phyloP scores from a whole-genome alignment of 768 basidiomycete genomes.

The Boletus edulis region DNA sequence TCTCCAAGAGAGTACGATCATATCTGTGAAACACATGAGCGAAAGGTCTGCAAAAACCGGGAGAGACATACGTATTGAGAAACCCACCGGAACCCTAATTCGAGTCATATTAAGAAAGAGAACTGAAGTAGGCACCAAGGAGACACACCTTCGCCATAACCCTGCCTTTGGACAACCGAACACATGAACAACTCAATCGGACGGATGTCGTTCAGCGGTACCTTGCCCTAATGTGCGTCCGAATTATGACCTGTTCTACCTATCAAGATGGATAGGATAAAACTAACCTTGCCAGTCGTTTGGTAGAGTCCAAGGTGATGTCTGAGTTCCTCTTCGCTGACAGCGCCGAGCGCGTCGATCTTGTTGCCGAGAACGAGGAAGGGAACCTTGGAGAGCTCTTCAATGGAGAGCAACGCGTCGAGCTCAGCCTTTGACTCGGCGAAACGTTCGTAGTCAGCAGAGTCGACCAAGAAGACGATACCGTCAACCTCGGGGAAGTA shows the following conservation, averaged over 20 bases:
- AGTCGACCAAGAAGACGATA: constrained; percentile 97
- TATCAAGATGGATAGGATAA: neutral
- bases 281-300: constrained; percentile 94
- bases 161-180: constrained; percentile 98
- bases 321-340: constrained; percentile 95
- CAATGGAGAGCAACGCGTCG: constrained; percentile 92
- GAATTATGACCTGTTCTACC: constrained; percentile 3
- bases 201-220: constrained; percentile 92
- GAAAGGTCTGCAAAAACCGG: neutral
- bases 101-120: constrained; percentile 3
- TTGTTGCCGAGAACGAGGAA: constrained; percentile 99
- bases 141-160: constrained; percentile 87
- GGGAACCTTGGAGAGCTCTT: constrained; percentile 92
- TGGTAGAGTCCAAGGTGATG: constrained; percentile 95
- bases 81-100: constrained; percentile 86
- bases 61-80: constrained; percentile 84
- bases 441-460: constrained; percentile 95
- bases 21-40: constrained; percentile 23
- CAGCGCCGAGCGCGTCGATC: constrained; percentile 97
- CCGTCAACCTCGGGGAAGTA: constrained; percentile 99
- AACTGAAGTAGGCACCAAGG: neutral
- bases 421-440: constrained; percentile 96
- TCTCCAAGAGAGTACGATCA: constrained; percentile 9
- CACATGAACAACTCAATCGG: constrained; percentile 99
- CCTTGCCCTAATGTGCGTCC: constrained; percentile 71